Evolutionary conservation across 768 basidiomycete genomes (phyloP), one percentile per base, ranked within the genome.

Genomic region (Termitomyces eurrhizus): DNA sequence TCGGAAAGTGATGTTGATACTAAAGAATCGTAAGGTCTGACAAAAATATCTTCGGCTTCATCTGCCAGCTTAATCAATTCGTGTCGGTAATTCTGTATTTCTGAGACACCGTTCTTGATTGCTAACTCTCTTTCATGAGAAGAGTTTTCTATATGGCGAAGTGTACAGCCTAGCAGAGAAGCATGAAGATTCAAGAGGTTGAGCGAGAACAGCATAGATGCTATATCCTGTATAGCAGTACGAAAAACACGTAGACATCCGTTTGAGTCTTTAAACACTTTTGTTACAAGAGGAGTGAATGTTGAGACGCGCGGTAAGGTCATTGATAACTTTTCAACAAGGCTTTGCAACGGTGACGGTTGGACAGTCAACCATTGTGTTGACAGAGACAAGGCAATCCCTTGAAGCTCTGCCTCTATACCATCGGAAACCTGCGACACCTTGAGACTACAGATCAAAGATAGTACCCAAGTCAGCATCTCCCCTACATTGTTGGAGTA

Each of bases 131-230:
- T 59, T 46, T 69, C 69, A 52, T 50, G 59, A 45, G 72, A 58
- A 33, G 65, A 66, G 45, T 70, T 66, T 60, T 85, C 83, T 56
- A 83, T 72, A 59, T 79, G 73, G 42, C 70, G 73, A 26, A 85
- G 78, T 6, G 78, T 78, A 57, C 80, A 82, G 16, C 77, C 75
- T 79, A 81, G 85, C 26, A 85, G 64, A 9, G 82, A 81, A 9
- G 82, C 81, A 56, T 84, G 81, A 18, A 82, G 73, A 7, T 64
- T 70, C 7, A 74, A 72, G 16, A 84, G 66, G 21, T 68, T 68
- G 45, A 74, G 71, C 0, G 66, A 67, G 21, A 70, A 68, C 16
- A 86, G 67, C 12, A 66, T 57, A 3, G 62, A 45, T 60, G 68
- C 64, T 52, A 77, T 73, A 0, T 52, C 45, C 32, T 73, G 68